Base-by-base conservation (phyloP, 257 asterid genomes). In the Capsicum baccatum region DNA sequence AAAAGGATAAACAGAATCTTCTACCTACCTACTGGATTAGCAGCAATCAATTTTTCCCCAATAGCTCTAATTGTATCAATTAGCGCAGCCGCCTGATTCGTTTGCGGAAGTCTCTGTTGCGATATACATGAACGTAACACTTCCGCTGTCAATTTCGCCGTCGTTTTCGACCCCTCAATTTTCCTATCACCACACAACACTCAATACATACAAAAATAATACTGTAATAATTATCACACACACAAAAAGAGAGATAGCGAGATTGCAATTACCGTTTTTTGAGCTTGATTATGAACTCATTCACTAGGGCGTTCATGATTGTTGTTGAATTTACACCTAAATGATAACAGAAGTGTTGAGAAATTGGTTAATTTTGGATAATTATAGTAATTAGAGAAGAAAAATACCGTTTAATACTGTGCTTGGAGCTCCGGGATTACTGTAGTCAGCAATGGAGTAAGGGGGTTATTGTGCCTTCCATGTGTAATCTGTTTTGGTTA, bases 161-260 rank as follows among this genome's bases (percentile, higher is more conserved):
- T 94, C 12, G 97, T 90, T 90, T 97, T 95, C 73, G 99, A 97
- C 66, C 99, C 99, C 90, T 97, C 99, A 82, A 97, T 87, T 92
- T 97, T 92, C 86, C 99, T 97, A 89, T 88, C 6, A 26, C 74
- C 74, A 7, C 74, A 7, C 14, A 17, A 70, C 83, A 55, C 67
- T 17, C 79, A 67, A 6, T 56, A 48, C 80, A 73, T 39, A n/a
- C 67, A 50, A 3, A 19, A 15, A 63, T 39, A 39, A 39, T 39
- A 39, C 33, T 26, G 5, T 39, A 39, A 39, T 39, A 39, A 57
- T 1, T 26, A 26, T 26, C 68, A 60, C 11, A 17, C 57, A 80
- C 35, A 55, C 7, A 71, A 12, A 42, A 50, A 50, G 42, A 79
- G 60, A 6, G 12, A 16, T 2, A 47, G 6, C 44, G 48, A 39